Percentiles rank a stretch among this genome's conserved stretches.
Evolutionary conservation across 2,329 filamentous ascomycete genomes (phyloP).

Genomic region (Talaromyces sp.): DNA sequence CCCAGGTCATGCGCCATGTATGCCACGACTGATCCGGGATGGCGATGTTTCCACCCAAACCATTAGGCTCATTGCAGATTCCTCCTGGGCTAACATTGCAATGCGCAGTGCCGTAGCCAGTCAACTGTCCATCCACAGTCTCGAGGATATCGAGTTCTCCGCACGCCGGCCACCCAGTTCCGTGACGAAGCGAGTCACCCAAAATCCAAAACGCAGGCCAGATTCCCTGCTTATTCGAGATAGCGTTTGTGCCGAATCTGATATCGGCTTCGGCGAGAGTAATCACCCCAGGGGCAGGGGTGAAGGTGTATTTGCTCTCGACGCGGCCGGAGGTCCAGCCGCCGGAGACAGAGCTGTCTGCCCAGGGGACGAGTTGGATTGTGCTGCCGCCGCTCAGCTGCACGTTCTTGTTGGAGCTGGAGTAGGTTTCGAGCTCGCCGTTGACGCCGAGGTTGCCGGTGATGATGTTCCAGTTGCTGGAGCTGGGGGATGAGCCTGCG

Average conservation of each 20-base stretch:
- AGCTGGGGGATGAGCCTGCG: conserved; percentile 8
- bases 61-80: conserved; percentile 19
- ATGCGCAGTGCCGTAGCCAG: conserved; percentile 19
- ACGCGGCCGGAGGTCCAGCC: conserved; percentile 19
- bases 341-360: conserved; percentile 15
- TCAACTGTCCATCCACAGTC: conserved; percentile 16
- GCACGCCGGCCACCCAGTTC: conserved; percentile 16
- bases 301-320: conserved; percentile 19
- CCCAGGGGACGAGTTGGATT: conserved; percentile 17
- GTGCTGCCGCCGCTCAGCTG: conserved; percentile 20
- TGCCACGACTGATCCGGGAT: conserved; percentile 20
- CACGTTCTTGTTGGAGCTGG: conserved; percentile 14
- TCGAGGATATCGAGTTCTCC: conserved; percentile 20
- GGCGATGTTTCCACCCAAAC: conserved; percentile 1
- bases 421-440: conserved; percentile 18
- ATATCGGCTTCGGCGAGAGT: conserved; percentile 19
- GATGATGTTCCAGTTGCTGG: conserved; percentile 20
- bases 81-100: conserved; percentile 17
- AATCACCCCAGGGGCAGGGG: conserved; percentile 9
- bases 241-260: conserved; percentile 17
- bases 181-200: conserved; percentile 13
- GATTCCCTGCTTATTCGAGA: conserved; percentile 15
- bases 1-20: conserved; percentile 20
- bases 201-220: conserved; percentile 19
- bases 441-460: conserved; percentile 15